Base-by-base conservation (phyloP, 192 early-diverging fungal species). In the Backusella morwellensis region DNA sequence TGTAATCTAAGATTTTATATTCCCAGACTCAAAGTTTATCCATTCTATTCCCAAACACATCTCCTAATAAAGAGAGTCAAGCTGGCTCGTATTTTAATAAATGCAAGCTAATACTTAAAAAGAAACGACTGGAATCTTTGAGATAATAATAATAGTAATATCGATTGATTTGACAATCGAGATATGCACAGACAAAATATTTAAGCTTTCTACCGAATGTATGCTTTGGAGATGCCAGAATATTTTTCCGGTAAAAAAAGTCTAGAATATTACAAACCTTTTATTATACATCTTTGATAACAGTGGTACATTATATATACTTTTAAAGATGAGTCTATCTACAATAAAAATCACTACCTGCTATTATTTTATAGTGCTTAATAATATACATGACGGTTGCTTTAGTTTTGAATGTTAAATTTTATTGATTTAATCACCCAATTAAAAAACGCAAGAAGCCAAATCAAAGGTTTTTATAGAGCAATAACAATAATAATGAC, bases 111-210 rank as follows among this genome's bases (percentile, higher is more conserved):
- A 63, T 26, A 63, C 56, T 29, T 63, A 63, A 63, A 63, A 63
- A 63, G 56, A 14, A 63, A 63, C 23, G 11, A 63, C 26, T 63
- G 9, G 9, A 50, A 63, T 1, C 23, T 63, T 63, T 63, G 29
- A 29, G 56, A 63, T 63, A 29, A 63, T 12, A 63, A 29, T 23
- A 9, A 59, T 63, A 26, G 21, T 50, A 50, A 21, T 50, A 50
- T 50, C 56, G 56, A 63, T 63, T 63, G 56, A 14, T 14, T 29
- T 63, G 56, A 29, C 21, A 63, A 63, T 12, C 11, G 56, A 63
- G 1, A 63, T 63, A 63, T 63, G 56, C 56, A 63, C 56, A 63
- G 56, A 63, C 23, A 63, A 63, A 63, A 63, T 29, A 63, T 63
- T 63, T 63, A 63, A 26, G 56, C 56, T 63, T 63, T 29, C 12